These are phyloP conservation scores for Saccharomyces hybrid DNA, from an alignment of 1,139 yeast genomes.

Conservation along the genomic window DNA sequence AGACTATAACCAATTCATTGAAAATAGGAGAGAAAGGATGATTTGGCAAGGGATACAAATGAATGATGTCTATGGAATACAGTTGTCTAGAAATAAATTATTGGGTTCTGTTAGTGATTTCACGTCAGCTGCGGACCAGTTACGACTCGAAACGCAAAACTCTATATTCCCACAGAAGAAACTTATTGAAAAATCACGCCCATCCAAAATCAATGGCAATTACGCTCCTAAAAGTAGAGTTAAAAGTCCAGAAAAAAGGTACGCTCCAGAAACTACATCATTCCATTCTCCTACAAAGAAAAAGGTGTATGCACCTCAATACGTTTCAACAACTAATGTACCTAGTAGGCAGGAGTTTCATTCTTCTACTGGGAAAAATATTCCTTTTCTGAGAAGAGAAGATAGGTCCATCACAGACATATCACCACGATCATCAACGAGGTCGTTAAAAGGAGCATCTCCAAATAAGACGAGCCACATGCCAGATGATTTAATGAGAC, in stretches of 20 bases:
- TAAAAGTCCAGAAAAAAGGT: constrained; percentile 2
- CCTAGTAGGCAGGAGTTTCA: not conserved
- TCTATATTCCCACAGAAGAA: not conserved
- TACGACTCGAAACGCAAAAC: not conserved
- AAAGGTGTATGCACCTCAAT: constrained; percentile 1
- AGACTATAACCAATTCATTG: constrained; percentile 26
- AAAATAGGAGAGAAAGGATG: constrained; percentile 24
- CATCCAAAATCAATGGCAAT: not conserved
- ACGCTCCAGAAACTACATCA: constrained; percentile 1
- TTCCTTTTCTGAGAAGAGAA: not conserved
- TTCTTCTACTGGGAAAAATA: not conserved
- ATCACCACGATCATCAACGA: not conserved
- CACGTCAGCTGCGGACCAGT: constrained; percentile 28
- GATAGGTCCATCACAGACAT: not conserved
- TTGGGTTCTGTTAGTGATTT: constrained; percentile 10
- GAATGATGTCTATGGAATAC: constrained; percentile 15
- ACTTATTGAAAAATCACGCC: not conserved
- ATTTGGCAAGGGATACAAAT: constrained; percentile 27
- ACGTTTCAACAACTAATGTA: not conserved
- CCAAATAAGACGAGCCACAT: not conserved
- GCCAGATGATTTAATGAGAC: not conserved
- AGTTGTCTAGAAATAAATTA: constrained; percentile 5
- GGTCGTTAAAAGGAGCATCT: not conserved
- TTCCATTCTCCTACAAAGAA: constrained; percentile 7
- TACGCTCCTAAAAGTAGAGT: not conserved